Percentiles rank a stretch among this genome's conserved stretches.
These are phyloP conservation scores for Nicotiana noctiflora DNA, from an alignment of 257 asterid species.

Conservation along the genomic window DNA sequence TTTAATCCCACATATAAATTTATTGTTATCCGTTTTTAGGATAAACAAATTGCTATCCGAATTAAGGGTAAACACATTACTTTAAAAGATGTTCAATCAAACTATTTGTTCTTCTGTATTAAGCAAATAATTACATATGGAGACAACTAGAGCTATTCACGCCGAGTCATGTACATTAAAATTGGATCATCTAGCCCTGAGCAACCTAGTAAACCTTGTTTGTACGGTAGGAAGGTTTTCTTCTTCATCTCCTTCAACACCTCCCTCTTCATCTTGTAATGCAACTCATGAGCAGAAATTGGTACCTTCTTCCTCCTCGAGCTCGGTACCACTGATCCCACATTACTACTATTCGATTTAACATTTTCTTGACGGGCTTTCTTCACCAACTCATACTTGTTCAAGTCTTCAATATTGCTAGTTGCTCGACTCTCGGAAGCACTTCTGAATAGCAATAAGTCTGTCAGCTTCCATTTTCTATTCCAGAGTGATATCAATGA, in stretches of 20 bases:
- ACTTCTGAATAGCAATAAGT: constrained; percentile 72
- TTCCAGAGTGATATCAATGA: constrained; percentile 39
- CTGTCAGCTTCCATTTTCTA: constrained; percentile 75
- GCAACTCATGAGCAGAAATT: constrained; percentile 74
- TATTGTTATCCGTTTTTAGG: too few relatives aligned
- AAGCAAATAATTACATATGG: neutral
- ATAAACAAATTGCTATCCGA: too few relatives aligned
- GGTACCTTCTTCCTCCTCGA: constrained; percentile 20
- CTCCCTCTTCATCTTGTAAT: constrained; percentile 60
- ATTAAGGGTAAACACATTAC: too few relatives aligned
- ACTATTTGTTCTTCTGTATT: too few relatives aligned
- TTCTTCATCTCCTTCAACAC: constrained; percentile 68
- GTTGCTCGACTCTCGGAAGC: constrained; percentile 75
- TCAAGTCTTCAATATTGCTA: constrained; percentile 30
- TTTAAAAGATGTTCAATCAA: too few relatives aligned
- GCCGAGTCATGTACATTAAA: neutral
- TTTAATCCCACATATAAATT: too few relatives aligned
- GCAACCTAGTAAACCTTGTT: constrained; percentile 65
- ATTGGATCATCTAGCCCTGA: constrained; percentile 53
- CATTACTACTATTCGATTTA: constrained; percentile 17
- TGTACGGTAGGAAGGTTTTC: constrained; percentile 75
- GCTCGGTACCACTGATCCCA: constrained; percentile 22
- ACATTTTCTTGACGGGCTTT: constrained; percentile 17
- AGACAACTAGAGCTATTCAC: neutral
- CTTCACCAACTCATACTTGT: constrained; percentile 29